phyloP scores from a whole-genome alignment of 1,139 yeast species.

The Suhomyces choctaworum region DNA sequence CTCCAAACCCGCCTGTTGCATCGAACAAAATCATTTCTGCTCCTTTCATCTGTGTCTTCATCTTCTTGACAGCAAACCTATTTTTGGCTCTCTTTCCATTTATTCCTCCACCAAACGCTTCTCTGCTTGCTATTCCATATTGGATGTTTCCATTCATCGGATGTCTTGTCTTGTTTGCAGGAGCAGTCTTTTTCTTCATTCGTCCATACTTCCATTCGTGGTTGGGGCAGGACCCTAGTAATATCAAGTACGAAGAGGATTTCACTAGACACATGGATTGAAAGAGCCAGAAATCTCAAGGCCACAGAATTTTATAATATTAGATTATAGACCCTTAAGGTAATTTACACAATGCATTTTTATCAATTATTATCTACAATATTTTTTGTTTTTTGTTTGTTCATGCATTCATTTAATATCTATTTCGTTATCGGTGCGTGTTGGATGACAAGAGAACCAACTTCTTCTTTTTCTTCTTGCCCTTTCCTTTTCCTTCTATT shows the following conservation, averaged over 20 bases:
- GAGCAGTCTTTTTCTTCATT: slow-evolving; percentile 34
- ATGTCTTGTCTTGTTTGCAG: slow-evolving; percentile 45
- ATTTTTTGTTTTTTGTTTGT: slow-evolving; percentile 1
- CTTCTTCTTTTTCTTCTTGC: slow-evolving; percentile 38
- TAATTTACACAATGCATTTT: slow-evolving; percentile 1
- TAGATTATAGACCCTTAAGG: too few species aligned
- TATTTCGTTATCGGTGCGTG: slow-evolving; percentile 2
- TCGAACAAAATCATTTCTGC: slow-evolving; percentile 21
- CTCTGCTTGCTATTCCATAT: slow-evolving; percentile 42
- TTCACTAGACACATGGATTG: too few species aligned
- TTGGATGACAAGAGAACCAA: slow-evolving; percentile 16
- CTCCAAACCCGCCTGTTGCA: neutral
- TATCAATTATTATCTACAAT: too few species aligned
- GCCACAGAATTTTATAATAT: too few species aligned
- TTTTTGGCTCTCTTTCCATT: slow-evolving; percentile 60
- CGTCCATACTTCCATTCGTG: slow-evolving; percentile 12
- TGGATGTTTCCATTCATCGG: slow-evolving; percentile 62
- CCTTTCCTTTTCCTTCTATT: slow-evolving; percentile 28
- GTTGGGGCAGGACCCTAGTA: slow-evolving; percentile 14
- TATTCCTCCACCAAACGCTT: slow-evolving; percentile 50
- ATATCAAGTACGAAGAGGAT: slow-evolving; percentile 17
- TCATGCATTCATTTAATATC: slow-evolving; percentile 8
- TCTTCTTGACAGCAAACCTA: slow-evolving; percentile 51
- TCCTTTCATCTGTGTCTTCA: slow-evolving; percentile 31
- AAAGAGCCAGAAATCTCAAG: too few species aligned